Evolutionary conservation across 2,329 filamentous ascomycete species (phyloP).

Genomic region (Tolypocladium sp.): DNA sequence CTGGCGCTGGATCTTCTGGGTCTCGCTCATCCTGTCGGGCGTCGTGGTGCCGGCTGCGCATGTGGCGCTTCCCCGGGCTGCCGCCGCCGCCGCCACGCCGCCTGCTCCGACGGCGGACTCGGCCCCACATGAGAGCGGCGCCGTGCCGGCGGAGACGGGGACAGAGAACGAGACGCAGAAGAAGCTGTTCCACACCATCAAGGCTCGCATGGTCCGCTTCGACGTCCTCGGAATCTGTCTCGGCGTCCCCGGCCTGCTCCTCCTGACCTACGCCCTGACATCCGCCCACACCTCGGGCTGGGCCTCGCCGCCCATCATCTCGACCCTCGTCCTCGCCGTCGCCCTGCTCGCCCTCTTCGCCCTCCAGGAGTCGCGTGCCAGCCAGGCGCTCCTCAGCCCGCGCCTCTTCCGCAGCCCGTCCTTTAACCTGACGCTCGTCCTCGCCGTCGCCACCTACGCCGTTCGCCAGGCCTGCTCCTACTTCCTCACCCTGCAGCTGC

Average conservation of each 20-base stretch:
- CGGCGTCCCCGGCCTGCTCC: background rate
- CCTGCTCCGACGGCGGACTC: background rate
- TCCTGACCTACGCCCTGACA: background rate
- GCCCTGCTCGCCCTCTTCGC: background rate
- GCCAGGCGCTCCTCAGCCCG: background rate
- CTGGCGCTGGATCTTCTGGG: conserved; percentile 1
- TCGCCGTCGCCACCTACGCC: conserved; percentile 1
- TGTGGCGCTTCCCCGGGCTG: background rate
- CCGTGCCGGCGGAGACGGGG: background rate
- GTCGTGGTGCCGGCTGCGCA: background rate
- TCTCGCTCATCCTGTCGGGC: background rate
- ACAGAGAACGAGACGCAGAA: background rate
- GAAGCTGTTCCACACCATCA: background rate
- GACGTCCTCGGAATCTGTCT: background rate
- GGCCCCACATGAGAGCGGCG: background rate
- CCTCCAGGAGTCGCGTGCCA: background rate
- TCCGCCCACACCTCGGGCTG: background rate
- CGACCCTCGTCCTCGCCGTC: background rate
- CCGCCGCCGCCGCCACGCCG: background rate
- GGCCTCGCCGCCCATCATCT: background rate
- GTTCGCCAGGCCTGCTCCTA: conserved; percentile 1
- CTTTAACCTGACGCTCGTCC: background rate
- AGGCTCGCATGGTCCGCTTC: background rate
- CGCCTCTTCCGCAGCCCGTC: background rate
- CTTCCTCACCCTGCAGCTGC: background rate